phyloP scores from a whole-genome alignment of 345 rosid species.

The Eucalyptus albens region DNA sequence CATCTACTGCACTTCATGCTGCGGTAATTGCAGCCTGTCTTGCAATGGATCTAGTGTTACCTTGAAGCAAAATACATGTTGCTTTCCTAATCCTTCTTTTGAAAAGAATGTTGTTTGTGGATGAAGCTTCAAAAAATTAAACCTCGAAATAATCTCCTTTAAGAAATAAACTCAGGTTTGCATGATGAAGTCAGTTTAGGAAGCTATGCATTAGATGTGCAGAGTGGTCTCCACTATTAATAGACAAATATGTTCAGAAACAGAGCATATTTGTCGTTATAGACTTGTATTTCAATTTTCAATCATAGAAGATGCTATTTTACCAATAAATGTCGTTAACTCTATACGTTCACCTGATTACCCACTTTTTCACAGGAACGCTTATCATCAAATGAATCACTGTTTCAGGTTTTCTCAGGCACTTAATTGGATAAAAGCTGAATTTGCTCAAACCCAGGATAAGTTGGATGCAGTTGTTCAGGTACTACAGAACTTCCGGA shows the following conservation, averaged over 20 bases:
- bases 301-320: not conserved
- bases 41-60: not conserved
- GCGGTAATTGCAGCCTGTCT: not conserved
- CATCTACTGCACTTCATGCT: not conserved
- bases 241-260: not conserved
- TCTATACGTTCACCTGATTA: not conserved
- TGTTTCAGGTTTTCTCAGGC: conserved; percentile 13
- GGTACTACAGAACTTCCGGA: conserved; percentile 2
- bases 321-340: not conserved
- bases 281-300: not conserved
- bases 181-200: not conserved
- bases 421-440: conserved; percentile 14
- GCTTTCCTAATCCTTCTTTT: not conserved
- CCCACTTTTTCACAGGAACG: not conserved
- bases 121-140: not conserved
- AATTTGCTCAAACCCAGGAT: conserved; percentile 11
- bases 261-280: not conserved
- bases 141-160: not conserved
- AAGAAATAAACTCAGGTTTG: not conserved
- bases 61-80: not conserved
- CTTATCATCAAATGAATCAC: not conserved
- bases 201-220: not conserved
- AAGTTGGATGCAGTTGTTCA: conserved; percentile 20
- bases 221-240: not conserved
- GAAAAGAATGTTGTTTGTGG: not conserved